Evolutionary conservation across 108 stramenopile species (phyloP).

Genomic region (Nitzschia inconspicua): DNA sequence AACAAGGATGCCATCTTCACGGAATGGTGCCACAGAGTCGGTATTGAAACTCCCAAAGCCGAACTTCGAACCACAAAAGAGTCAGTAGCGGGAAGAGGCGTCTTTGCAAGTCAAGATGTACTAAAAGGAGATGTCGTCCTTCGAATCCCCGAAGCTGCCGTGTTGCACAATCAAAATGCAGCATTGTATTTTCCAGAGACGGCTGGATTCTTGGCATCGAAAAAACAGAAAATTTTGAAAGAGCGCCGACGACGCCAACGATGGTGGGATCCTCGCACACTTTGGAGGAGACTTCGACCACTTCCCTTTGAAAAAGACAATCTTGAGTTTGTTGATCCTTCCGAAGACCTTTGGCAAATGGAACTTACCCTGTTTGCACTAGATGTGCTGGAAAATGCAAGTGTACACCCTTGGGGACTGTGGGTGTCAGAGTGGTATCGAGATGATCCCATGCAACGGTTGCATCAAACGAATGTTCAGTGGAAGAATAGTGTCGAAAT

Average conservation of each 20-base stretch:
- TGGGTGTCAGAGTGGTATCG: constrained; percentile 54
- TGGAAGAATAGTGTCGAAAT: constrained; percentile 26
- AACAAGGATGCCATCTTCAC: too few relatives aligned
- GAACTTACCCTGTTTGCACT: constrained; percentile 44
- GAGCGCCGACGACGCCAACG: constrained; percentile 14
- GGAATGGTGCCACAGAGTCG: constrained; percentile 36
- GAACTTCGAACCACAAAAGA: constrained; percentile 36
- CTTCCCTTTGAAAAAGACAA: constrained; percentile 13
- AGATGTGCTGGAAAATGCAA: constrained; percentile 26
- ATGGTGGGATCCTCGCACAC: background rate
- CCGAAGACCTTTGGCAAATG: constrained; percentile 43
- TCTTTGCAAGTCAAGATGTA: constrained; percentile 34
- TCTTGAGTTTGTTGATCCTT: constrained; percentile 7
- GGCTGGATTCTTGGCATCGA: constrained; percentile 1
- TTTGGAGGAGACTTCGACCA: background rate
- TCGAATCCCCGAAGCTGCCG: constrained; percentile 31
- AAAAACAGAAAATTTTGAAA: background rate
- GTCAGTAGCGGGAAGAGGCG: constrained; percentile 49
- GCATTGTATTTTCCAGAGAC: constrained; percentile 5
- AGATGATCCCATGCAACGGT: constrained; percentile 38
- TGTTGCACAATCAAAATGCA: constrained; percentile 19
- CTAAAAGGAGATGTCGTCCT: constrained; percentile 26
- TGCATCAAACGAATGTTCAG: constrained; percentile 24
- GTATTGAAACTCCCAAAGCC: constrained; percentile 30
- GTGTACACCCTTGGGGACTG: constrained; percentile 38